Base-by-base conservation (phyloP, 805 yeast genomes). In the Hanseniaspora lindneri region DNA sequence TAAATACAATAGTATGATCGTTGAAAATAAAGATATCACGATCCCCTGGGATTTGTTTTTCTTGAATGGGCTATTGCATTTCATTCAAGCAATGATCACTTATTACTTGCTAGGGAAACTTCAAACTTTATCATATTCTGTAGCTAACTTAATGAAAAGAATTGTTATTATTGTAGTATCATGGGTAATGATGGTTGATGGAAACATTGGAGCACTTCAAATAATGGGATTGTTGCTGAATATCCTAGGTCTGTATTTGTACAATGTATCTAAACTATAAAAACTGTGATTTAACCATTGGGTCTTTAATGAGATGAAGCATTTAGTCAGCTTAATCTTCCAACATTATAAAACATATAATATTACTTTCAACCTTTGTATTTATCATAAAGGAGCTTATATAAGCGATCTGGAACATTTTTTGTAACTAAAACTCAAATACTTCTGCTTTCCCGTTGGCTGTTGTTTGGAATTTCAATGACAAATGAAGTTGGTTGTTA, bases 131-230 rank as follows among this genome's bases (percentile, higher is more conserved):
- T 76, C 92, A 2, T 87, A 85, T 64, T 82, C 94, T 1, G 79
- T 87, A 50, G 95, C 95, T 2, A 78, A 84, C 37, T 74, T 87
- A 75, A 74, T 87, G 76, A 87, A 87, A 65, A 76, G 95, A 57
- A 82, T 87, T n/a, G 82, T 84, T 1, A 76, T 87, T 27, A 86
- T 87, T 37, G 72, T 81, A 1, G 80, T 80, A 1, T 83, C 95
- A 56, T 83, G 88, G 67, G 51, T 81, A 35, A 74, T 73, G 49
- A 39, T 46, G 39, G 20, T 28, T 9, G 49, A 46, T 10, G 72
- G 70, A 20, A 55, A 58, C 16, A 62, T 78, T n/a, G 65, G 75
- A 2, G 44, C 64, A 1, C 58, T 63, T 19, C 84, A 80, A 57
- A 42, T 63, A 3, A 28, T 67, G 13, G 86, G 86, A 0, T 56